Evolutionary conservation across 805 yeast species (phyloP), one percentile per base, ranked within the genome.

Genomic region (Clavispora vitiphila): DNA sequence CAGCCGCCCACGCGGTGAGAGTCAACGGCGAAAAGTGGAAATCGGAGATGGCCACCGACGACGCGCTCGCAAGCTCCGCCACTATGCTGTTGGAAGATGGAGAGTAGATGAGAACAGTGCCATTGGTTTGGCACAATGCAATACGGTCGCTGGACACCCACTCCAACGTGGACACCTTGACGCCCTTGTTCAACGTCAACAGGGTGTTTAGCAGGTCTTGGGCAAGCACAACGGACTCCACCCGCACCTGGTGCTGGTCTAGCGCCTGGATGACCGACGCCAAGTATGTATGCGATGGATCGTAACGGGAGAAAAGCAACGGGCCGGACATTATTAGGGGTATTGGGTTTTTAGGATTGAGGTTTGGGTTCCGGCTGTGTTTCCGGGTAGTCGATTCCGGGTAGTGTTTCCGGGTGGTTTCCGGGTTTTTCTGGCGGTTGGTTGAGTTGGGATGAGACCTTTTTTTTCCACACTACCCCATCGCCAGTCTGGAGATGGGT

Each of bases 211-310:
- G 56, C 25, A 66, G 51, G 12, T 71, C 58, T 21, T 65, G 71
- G 9, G 77, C 69, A 10, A 71, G 54, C 29, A 61, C 60, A 4
- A 71, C 54, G 15, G 83, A 72, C 54, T 80, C 82, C 2, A 84
- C 85, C 42, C 81, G 71, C 29, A 87, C 64, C 49, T 80, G 78
- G 54, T 84, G 91, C 5, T 80, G 69, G 58, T 86, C 91, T 44
- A 87, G 72, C 1, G 87, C 83, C 26, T 78, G 76, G 16, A 78
- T 65, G 1, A 78, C 86, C 35, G 80, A 76, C 20, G 90, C 88
- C 51, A 80, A 72, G 54, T 71, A 73, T 34, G 74, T 67, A n/a
- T 83, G 81, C 1, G 76, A 61, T 10, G 80, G 72, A 60, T 87
- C 91, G 57, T 80, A 86, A 30, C 62, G 64, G 19, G 82, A 71